A percentile compares a stretch with the other conserved stretches of the same genome.
Evolutionary conservation across 345 rosid species (phyloP).

Genomic region (Physaria fendleri): DNA sequence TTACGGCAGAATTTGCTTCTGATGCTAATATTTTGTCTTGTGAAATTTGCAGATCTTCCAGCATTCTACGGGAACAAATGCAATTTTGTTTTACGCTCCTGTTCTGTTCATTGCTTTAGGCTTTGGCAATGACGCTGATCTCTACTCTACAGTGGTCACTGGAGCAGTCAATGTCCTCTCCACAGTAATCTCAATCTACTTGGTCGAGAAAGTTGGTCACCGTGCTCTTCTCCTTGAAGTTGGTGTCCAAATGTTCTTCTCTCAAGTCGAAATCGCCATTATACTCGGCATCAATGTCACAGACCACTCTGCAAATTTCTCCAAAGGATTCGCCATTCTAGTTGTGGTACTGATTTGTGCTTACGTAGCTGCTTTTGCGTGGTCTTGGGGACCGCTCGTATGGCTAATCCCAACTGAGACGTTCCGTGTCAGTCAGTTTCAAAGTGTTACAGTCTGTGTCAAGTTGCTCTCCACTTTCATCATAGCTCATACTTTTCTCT

Average conservation of each 20-base stretch:
- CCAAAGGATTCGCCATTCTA: conserved; percentile 39
- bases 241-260: conserved; percentile 84
- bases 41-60: conserved; percentile 91
- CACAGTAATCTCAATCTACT: conserved; percentile 74
- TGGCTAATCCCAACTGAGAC: no score
- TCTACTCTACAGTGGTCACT: conserved; percentile 85
- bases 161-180: conserved; percentile 92
- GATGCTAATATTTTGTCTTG: no score
- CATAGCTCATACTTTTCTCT: no score
- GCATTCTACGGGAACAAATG: conserved; percentile 88
- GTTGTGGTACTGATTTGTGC: conserved; percentile 82
- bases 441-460: no score
- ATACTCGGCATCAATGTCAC: conserved; percentile 69
- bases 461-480: no score
- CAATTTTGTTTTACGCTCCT: conserved; percentile 96
- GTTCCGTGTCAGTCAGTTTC: no score
- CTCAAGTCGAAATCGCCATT: conserved; percentile 67
- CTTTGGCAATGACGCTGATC: conserved; percentile 70
- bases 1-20: no score
- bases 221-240: conserved; percentile 78
- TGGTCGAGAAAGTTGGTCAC: conserved; percentile 81
- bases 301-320: conserved; percentile 51
- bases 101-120: conserved; percentile 79
- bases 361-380: conserved; percentile 76
- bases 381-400: no score